A percentile compares a stretch with the other conserved stretches of the same genome.
phyloP scores from a whole-genome alignment of 805 yeast species.

The Metschnikowia kofuensis region DNA sequence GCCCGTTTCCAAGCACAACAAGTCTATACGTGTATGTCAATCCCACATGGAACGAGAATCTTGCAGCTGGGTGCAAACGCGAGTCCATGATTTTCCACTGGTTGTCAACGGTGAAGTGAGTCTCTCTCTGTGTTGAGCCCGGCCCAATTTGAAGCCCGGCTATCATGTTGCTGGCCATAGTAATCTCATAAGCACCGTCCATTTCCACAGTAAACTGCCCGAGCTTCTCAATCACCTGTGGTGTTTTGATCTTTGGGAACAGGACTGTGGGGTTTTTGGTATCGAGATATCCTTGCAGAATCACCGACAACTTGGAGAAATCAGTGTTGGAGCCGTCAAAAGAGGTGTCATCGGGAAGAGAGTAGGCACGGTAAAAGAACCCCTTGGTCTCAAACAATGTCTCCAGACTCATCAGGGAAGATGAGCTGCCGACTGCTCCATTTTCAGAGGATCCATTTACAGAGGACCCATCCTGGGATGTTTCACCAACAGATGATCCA shows the following conservation, averaged over 20 bases:
- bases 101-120: not conserved
- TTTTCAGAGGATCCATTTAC: not conserved
- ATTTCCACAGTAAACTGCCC: not conserved
- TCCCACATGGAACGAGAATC: not conserved
- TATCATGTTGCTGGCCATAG: not conserved
- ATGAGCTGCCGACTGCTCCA: too few relatives aligned
- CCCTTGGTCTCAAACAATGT: not conserved
- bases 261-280: not conserved
- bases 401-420: not conserved
- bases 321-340: not conserved
- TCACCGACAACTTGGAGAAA: not conserved
- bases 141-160: conserved; percentile 3
- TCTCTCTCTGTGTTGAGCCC: not conserved
- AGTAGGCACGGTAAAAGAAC: not conserved
- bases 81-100: conserved; percentile 2
- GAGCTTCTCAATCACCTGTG: not conserved
- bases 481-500: not conserved
- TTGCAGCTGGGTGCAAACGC: not conserved
- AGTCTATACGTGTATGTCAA: conserved; percentile 2
- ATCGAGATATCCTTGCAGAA: conserved; percentile 1
- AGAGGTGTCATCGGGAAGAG: not conserved
- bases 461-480: not conserved
- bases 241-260: not conserved
- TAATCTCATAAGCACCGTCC: not conserved
- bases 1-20: conserved; percentile 1